These are phyloP conservation scores for Cercospora canescens DNA, from an alignment of 2,329 filamentous ascomycete genomes.

Conservation along the genomic window DNA sequence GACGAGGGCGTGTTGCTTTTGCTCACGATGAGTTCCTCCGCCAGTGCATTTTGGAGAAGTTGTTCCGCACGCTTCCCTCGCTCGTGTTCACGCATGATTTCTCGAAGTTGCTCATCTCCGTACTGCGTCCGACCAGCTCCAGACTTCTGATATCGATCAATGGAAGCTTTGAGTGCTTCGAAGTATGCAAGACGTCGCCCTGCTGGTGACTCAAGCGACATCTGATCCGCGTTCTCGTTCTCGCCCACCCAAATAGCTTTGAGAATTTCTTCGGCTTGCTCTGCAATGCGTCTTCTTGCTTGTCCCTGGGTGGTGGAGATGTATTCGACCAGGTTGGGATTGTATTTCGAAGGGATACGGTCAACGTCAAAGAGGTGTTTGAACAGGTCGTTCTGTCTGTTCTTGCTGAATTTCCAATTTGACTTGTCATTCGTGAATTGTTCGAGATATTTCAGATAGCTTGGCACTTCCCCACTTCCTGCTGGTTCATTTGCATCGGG, in stretches of 20 bases:
- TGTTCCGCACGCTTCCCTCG: constrained; percentile 15
- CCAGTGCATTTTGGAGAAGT: constrained; percentile 7
- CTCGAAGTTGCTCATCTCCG: constrained; percentile 15
- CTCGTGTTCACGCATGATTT: constrained; percentile 10
- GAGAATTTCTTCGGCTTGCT: constrained; percentile 18
- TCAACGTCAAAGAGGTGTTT: constrained; percentile 57
- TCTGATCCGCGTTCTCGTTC: constrained; percentile 14
- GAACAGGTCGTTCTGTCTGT: constrained; percentile 79
- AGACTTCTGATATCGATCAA: constrained; percentile 14
- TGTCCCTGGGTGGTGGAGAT: constrained; percentile 76
- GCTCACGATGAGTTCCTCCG: constrained; percentile 8
- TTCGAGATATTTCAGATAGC: constrained; percentile 73
- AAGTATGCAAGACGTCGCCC: constrained; percentile 16
- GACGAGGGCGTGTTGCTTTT: background rate
- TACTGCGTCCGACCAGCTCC: constrained; percentile 17
- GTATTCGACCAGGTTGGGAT: constrained; percentile 72
- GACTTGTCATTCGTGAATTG: constrained; percentile 70
- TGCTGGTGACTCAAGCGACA: constrained; percentile 15
- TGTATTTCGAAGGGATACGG: constrained; percentile 61
- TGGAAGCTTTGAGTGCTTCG: constrained; percentile 8
- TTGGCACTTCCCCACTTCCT: constrained; percentile 38
- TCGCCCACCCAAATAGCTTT: constrained; percentile 16
- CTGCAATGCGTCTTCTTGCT: constrained; percentile 17
- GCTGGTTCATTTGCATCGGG: background rate
- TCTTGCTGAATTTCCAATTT: constrained; percentile 96